phyloP scores from a whole-genome alignment of 805 yeast species.

The Pachysolen tannophilus region DNA sequence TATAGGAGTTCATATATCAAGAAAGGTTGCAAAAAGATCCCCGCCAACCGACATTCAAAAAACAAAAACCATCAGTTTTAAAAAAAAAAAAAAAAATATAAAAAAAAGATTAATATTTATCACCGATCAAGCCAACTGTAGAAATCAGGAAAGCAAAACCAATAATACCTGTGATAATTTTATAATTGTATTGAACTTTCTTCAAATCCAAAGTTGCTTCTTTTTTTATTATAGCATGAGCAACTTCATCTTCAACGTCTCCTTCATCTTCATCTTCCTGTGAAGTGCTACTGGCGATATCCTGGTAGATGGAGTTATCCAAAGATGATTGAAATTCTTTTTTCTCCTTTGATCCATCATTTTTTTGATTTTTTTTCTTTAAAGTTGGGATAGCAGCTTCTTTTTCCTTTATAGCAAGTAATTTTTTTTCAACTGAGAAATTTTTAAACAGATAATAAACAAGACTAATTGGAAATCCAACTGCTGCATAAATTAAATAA shows the following conservation, averaged over 20 bases:
- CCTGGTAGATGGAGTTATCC: slow-evolving; percentile 37
- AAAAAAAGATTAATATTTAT: slow-evolving; percentile 17
- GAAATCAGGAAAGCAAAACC: slow-evolving; percentile 41
- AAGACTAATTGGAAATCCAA: slow-evolving; percentile 41
- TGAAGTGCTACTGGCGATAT: slow-evolving; percentile 26
- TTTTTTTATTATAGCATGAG: slow-evolving; percentile 31
- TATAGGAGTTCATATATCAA: too few relatives aligned
- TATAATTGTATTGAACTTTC: slow-evolving; percentile 27
- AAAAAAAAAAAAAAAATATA: not conserved
- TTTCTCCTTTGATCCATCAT: slow-evolving; percentile 18
- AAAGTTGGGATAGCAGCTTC: slow-evolving; percentile 4
- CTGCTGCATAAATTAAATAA: slow-evolving; percentile 57
- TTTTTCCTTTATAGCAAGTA: slow-evolving; percentile 13
- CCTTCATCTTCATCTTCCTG: slow-evolving; percentile 21
- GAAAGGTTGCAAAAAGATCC: not conserved
- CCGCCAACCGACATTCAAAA: not conserved
- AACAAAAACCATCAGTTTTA: too few relatives aligned
- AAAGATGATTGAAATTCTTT: slow-evolving; percentile 25
- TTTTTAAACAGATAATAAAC: slow-evolving; percentile 19
- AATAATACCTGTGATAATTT: slow-evolving; percentile 31
- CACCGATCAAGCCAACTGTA: slow-evolving; percentile 52
- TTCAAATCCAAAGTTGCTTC: slow-evolving; percentile 24
- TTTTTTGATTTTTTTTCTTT: slow-evolving; percentile 11
- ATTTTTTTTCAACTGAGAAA: slow-evolving; percentile 19
- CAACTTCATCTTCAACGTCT: slow-evolving; percentile 34